These are phyloP conservation scores for Paecilomyces dactylethromorphus DNA, from an alignment of 2,329 filamentous ascomycete genomes.

Conservation along the genomic window DNA sequence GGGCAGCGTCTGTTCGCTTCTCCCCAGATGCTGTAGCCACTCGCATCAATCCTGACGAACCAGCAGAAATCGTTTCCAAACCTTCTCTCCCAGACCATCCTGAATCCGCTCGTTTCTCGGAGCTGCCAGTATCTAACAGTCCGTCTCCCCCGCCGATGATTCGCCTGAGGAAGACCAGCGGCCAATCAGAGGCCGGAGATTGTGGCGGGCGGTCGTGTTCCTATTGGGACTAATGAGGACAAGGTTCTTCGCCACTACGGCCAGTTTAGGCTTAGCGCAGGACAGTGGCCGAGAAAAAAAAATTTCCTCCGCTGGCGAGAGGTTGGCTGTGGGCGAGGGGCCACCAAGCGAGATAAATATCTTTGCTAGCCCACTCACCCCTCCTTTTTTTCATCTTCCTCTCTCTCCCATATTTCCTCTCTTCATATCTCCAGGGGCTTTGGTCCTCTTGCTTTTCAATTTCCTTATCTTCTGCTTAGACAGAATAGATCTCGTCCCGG, in stretches of 20 bases:
- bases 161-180: neutral
- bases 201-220: constrained; percentile 10
- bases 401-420: constrained; percentile 16
- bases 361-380: constrained; percentile 7
- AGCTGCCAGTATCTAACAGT: neutral
- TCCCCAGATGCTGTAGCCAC: neutral
- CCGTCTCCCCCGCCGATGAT: neutral
- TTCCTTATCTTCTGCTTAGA: constrained; percentile 24
- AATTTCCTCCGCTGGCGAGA: constrained; percentile 3
- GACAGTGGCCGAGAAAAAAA: constrained; percentile 17
- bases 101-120: neutral
- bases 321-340: constrained; percentile 12
- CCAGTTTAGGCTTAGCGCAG: constrained; percentile 15
- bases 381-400: constrained; percentile 10
- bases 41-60: neutral
- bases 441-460: constrained; percentile 8
- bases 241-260: constrained; percentile 11
- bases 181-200: neutral
- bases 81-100: neutral
- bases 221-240: constrained; percentile 14
- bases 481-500: constrained; percentile 24
- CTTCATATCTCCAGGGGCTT: constrained; percentile 9
- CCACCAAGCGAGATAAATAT: constrained; percentile 37
- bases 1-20: neutral
- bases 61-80: neutral